Conservation (phyloP, 441 rosid species). For the Manihot esculenta region DNA sequence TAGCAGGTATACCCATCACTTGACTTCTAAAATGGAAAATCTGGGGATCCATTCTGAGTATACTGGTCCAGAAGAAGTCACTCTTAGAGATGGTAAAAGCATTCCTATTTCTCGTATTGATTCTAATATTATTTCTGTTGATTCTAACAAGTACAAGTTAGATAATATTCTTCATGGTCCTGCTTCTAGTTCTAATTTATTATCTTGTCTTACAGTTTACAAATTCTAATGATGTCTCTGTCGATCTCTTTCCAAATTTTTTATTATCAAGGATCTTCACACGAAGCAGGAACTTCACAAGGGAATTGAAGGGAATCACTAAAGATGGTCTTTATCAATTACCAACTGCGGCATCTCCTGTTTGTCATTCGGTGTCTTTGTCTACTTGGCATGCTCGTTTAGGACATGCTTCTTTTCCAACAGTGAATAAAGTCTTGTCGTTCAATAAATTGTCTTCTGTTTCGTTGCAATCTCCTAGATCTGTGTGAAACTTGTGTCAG, state of each 20-base stretch:
- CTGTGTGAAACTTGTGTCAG: background rate
- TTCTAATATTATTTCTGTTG: background rate
- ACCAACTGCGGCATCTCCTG: background rate
- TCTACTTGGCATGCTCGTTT: background rate
- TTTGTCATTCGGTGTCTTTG: background rate
- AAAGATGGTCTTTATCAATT: background rate
- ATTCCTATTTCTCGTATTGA: background rate
- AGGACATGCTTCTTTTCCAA: background rate
- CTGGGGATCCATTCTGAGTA: too few species aligned
- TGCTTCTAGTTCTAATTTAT: background rate
- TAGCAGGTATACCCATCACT: too few species aligned
- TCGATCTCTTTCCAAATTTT: too few species aligned
- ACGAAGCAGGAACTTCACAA: background rate
- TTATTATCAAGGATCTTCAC: background rate
- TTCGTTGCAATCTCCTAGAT: too few species aligned
- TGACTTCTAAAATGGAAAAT: too few species aligned
- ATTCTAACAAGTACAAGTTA: too few species aligned
- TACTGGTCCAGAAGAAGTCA: background rate
- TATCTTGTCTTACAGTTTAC: background rate
- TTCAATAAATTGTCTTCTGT: background rate
- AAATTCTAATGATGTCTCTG: background rate
- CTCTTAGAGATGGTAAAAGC: background rate
- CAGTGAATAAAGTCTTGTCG: background rate
- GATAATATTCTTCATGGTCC: background rate
- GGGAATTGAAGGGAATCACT: background rate